These are phyloP conservation scores for Neopestalotiopsis clavispora DNA, from an alignment of 2,329 filamentous ascomycete genomes.

Conservation along the genomic window DNA sequence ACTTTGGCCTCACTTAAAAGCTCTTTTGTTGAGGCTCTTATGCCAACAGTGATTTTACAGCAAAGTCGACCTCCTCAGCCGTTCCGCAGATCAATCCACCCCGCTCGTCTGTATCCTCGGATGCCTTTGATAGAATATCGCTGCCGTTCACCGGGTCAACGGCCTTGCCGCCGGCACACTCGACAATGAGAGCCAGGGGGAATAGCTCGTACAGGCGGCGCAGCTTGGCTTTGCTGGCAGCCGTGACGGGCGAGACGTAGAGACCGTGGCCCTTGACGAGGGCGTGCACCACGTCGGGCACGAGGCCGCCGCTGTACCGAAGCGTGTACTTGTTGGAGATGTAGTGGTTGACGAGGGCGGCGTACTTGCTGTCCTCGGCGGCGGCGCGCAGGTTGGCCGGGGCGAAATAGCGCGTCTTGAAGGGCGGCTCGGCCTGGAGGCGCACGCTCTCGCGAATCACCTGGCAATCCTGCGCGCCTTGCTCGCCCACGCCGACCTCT, in stretches of 20 bases:
- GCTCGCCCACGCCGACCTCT: conserved; percentile 51
- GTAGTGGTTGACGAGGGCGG: conserved; percentile 52
- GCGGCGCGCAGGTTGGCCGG: conserved; percentile 66
- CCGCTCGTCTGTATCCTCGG: conserved; percentile 52
- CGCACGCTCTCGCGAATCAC: conserved; percentile 47
- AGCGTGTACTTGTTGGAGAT: conserved; percentile 62
- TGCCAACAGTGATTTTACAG: conserved; percentile 20
- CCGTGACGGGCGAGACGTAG: conserved; percentile 62
- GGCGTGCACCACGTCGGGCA: conserved; percentile 64
- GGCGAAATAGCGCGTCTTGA: conserved; percentile 62
- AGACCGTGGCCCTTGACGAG: conserved; percentile 66
- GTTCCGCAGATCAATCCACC: conserved; percentile 57
- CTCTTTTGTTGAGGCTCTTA: background rate
- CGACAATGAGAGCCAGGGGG: conserved; percentile 63
- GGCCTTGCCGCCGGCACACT: conserved; percentile 63
- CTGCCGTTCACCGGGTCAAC: conserved; percentile 52
- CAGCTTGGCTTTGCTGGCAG: conserved; percentile 58
- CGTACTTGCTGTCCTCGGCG: conserved; percentile 54
- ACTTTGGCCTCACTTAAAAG: background rate
- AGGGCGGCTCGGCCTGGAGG: conserved; percentile 41
- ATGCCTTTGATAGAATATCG: conserved; percentile 43
- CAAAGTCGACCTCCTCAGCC: conserved; percentile 50
- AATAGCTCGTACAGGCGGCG: conserved; percentile 63
- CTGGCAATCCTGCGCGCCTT: conserved; percentile 31
- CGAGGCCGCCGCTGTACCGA: conserved; percentile 64